Evolutionary conservation across 2,329 filamentous ascomycete species (phyloP), one percentile per base, ranked within the genome.

Genomic region (Trichoderma polysporum): DNA sequence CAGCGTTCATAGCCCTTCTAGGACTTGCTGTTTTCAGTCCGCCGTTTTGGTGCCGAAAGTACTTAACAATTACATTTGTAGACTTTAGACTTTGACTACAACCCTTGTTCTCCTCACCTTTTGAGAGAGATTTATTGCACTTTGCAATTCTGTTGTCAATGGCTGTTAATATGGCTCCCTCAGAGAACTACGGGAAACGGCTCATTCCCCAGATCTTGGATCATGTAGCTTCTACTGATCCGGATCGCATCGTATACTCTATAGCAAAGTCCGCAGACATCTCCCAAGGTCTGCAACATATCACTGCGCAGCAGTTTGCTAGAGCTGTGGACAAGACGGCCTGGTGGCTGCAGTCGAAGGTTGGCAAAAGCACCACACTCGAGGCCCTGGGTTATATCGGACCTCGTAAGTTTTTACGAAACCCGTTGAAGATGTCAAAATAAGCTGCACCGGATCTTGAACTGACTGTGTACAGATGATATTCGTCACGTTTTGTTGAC

Each of bases 201-300:
- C 60, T 76, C 3, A 69, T 76, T 25, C 74, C 74, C 5, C 72
- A 75, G 47, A 74, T 76, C n/a, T 66, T 76, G 41, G 75, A 76
- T 39, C 52, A 50, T 25, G 61, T 75, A n/a, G 74, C 75, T 52
- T 31, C 56, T 27, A 45, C 66, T 2, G 69, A 76, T n/a, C 75
- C 75, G 1, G 67, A 73, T 5, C 73, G 72, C 2, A 66, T 68
- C 10, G 53, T 77, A 3, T 76, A 71, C 45, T 75, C 74, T 1
- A 17, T 74, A 4, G 64, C 73, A 1, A 73, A 58, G 2, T 62
- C 59, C 2, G 54, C 68, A 2, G 65, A 69, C 1, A 54, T 68
- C 25, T 60, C 68, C 3, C 60, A 70, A 1, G 68, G 69, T 1
- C 74, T 75, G 19, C 65, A 58, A 0, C 49, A 74, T 0, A 68